Conservation (phyloP, 1,139 yeast species). For the Torulaspora pretoriensis region DNA sequence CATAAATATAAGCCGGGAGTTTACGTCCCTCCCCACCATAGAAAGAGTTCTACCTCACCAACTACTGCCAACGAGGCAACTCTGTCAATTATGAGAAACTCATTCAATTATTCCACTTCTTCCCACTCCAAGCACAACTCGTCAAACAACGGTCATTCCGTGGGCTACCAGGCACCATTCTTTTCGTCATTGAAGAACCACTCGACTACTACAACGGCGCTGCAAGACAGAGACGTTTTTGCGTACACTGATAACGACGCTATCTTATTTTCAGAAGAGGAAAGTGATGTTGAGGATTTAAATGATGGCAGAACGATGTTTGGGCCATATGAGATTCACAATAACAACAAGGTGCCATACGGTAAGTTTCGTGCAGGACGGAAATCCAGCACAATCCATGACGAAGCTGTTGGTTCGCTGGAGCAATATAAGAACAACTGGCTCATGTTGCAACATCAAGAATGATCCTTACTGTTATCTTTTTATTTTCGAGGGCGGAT, state of each 20-base stretch:
- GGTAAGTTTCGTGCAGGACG: constrained; percentile 21
- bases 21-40: constrained; percentile 49
- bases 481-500: neutral
- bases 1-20: constrained; percentile 33
- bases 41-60: constrained; percentile 33
- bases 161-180: constrained; percentile 8
- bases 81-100: constrained; percentile 24
- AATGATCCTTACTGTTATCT: constrained; percentile 1
- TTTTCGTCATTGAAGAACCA: constrained; percentile 15
- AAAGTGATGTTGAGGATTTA: constrained; percentile 16
- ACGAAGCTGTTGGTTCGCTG: constrained; percentile 35
- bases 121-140: constrained; percentile 6
- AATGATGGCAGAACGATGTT: constrained; percentile 23
- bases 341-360: constrained; percentile 9
- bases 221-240: constrained; percentile 31
- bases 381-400: constrained; percentile 32
- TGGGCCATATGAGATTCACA: constrained; percentile 32
- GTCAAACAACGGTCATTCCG: constrained; percentile 3
- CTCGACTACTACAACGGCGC: constrained; percentile 29
- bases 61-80: constrained; percentile 25
- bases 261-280: constrained; percentile 36
- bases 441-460: constrained; percentile 35
- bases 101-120: constrained; percentile 19
- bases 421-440: constrained; percentile 38
- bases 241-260: constrained; percentile 32